phyloP scores from a whole-genome alignment of 169 alveolate species.

The Plasmodium vivax region DNA sequence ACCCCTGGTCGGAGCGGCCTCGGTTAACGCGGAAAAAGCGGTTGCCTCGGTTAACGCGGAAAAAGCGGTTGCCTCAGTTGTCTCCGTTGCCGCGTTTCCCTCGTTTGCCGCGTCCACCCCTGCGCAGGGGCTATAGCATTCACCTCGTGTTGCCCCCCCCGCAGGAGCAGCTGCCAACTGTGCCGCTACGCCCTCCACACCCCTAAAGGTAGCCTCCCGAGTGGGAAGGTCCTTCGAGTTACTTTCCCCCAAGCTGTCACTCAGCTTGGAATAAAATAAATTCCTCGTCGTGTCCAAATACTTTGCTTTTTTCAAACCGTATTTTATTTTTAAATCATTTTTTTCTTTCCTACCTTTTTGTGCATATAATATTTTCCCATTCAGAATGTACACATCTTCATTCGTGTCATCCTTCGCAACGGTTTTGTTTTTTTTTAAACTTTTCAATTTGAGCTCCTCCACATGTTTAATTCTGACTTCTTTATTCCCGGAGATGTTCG shows the following conservation, averaged over 20 bases:
- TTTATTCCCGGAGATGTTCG: conserved; percentile 27
- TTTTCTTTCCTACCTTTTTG: conserved; percentile 37
- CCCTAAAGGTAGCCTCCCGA: not conserved
- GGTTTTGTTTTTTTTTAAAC: conserved; percentile 47
- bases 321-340: conserved; percentile 35
- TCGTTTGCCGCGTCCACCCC: not conserved
- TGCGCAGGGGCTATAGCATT: not conserved
- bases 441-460: conserved; percentile 17
- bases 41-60: not conserved
- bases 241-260: conserved; percentile 11
- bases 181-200: not conserved
- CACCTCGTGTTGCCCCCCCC: not conserved
- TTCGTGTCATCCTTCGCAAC: conserved; percentile 3
- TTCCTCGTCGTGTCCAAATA: not conserved
- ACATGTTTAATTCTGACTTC: conserved; percentile 43
- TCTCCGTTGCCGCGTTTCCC: not conserved
- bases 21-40: not conserved
- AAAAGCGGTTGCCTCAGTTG: not conserved
- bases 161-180: not conserved
- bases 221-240: not conserved
- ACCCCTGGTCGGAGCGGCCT: not conserved
- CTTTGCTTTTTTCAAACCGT: conserved; percentile 6
- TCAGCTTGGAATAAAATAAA: conserved; percentile 21
- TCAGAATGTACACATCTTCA: conserved; percentile 54
- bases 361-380: conserved; percentile 66